Evolutionary conservation across 257 asterid genomes (phyloP).

Genomic region (Fraxinus pennsylvanica): DNA sequence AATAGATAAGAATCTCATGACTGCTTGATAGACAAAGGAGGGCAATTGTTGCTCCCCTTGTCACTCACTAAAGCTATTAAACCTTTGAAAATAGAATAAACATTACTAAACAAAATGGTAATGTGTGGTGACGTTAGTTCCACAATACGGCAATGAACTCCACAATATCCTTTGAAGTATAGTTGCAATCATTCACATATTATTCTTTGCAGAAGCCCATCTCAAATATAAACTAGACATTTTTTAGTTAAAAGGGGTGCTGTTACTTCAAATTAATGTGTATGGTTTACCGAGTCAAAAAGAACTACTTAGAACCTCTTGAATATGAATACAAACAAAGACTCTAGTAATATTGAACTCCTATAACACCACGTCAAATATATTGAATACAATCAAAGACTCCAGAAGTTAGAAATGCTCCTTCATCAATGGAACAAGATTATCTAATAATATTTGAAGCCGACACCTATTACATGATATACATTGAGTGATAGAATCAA

Average conservation of each 20-base stretch:
- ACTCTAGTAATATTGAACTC: neutral
- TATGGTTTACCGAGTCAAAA: neutral
- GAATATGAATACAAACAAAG: neutral
- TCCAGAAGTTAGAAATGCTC: conserved; percentile 7
- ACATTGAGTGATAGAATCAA: conserved; percentile 15
- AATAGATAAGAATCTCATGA: neutral
- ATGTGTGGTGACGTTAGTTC: neutral
- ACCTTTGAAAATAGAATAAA: neutral
- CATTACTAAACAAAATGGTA: neutral
- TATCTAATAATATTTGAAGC: neutral
- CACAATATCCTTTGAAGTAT: neutral
- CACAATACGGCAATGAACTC: neutral
- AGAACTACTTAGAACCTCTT: neutral
- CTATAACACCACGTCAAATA: conserved; percentile 1
- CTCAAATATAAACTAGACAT: neutral
- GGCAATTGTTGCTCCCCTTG: neutral
- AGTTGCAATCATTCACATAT: neutral
- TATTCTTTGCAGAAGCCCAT: conserved; percentile 3
- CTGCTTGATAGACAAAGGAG: neutral
- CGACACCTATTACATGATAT: conserved; percentile 4
- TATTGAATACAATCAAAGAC: neutral
- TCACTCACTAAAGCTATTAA: neutral
- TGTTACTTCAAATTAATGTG: neutral
- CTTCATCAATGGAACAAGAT: neutral
- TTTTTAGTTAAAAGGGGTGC: neutral